These are phyloP conservation scores for Penicillium sp. DNA, from an alignment of 2,329 filamentous ascomycete genomes.

Conservation along the genomic window DNA sequence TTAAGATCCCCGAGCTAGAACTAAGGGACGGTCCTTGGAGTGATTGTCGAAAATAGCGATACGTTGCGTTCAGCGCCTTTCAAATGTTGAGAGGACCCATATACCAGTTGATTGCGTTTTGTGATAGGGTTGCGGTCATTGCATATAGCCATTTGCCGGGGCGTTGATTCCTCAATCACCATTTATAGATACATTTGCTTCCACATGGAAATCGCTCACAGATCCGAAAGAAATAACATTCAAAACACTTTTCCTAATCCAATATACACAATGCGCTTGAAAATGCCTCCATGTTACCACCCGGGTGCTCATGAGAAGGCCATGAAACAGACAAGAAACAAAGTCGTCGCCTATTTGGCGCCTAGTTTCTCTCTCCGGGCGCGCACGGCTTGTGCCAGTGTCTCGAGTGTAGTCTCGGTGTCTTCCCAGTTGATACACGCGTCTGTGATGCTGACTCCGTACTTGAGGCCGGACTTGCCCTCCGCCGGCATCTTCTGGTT, in stretches of 20 bases:
- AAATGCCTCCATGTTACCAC: constrained; percentile 8
- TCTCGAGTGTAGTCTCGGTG: constrained; percentile 74
- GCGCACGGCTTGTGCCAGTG: constrained; percentile 75
- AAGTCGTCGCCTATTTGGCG: constrained; percentile 14
- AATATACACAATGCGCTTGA: constrained; percentile 6
- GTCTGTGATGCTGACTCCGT: constrained; percentile 95
- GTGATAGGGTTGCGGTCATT: not conserved
- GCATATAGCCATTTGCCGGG: not conserved
- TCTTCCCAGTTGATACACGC: constrained; percentile 95
- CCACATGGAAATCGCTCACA: not conserved
- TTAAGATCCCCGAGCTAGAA: constrained; percentile 34
- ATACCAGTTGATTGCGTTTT: not conserved
- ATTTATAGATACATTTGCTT: not conserved
- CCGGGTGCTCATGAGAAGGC: constrained; percentile 6
- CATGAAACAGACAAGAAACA: constrained; percentile 3
- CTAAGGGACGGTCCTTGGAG: constrained; percentile 24
- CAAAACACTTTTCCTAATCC: constrained; percentile 6
- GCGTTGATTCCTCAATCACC: not conserved
- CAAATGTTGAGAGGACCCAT: not conserved
- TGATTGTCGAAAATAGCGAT: constrained; percentile 2
- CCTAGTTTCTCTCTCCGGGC: constrained; percentile 59
- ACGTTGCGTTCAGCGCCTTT: not conserved
- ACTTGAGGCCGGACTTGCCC: constrained; percentile 79
- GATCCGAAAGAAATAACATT: not conserved
- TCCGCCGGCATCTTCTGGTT: constrained; percentile 88